Percentiles rank a stretch among this genome's conserved stretches.
Conservation (phyloP, 495 filamentous ascomycete species). For the Friedmanniomyces simplex region DNA sequence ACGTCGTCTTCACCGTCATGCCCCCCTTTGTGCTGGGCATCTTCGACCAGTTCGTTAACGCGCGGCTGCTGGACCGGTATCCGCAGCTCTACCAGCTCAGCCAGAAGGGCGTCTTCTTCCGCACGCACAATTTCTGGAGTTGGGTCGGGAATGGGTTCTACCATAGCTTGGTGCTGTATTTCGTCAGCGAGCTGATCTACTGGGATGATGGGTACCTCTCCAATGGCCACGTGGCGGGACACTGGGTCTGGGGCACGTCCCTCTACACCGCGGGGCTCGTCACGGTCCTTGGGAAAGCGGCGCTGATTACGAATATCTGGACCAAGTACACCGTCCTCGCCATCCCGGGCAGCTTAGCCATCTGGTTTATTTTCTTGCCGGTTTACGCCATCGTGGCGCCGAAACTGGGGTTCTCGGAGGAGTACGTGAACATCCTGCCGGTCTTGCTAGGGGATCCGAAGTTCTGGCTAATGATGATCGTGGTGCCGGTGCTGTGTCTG, state of each 20-base stretch:
- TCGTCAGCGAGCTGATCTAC: constrained; percentile 72
- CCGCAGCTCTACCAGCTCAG: constrained; percentile 91
- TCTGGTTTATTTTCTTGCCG: constrained; percentile 86
- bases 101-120: constrained; percentile 89
- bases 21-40: constrained; percentile 94
- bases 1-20: constrained; percentile 93
- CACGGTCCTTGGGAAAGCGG: constrained; percentile 91
- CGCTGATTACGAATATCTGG: constrained; percentile 93
- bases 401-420: constrained; percentile 66
- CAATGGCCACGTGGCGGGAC: constrained; percentile 71
- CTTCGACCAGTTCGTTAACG: constrained; percentile 95
- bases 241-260: constrained; percentile 95
- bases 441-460: constrained; percentile 67
- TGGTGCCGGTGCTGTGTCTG: constrained; percentile 74
- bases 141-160: constrained; percentile 95
- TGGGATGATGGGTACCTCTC: constrained; percentile 60
- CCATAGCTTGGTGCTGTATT: constrained; percentile 86
- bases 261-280: constrained; percentile 84
- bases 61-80: constrained; percentile 91
- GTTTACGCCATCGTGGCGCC: constrained; percentile 87
- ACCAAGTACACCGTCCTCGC: constrained; percentile 96
- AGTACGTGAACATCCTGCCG: constrained; percentile 77
- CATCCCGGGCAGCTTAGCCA: constrained; percentile 82
- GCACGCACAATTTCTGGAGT: constrained; percentile 75
- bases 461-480: constrained; percentile 81